phyloP scores from a whole-genome alignment of 139 green algal genomes.

The Astrephomene gubernaculifera region DNA sequence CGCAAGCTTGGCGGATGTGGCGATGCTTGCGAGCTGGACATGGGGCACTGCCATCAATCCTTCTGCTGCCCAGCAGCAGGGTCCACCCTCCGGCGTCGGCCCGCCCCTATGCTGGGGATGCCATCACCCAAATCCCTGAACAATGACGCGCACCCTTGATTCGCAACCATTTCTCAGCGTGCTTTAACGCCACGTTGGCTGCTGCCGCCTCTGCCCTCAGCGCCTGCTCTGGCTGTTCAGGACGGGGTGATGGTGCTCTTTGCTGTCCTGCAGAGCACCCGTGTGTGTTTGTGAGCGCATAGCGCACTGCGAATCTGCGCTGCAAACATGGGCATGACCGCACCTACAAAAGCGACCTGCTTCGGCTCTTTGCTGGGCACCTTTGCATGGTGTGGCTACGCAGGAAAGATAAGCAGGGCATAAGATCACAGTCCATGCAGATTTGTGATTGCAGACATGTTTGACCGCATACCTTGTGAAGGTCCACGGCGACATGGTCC shows the following conservation, averaged over 20 bases:
- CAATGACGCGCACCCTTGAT: not conserved
- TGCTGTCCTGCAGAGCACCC: no score
- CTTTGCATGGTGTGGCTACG: not conserved
- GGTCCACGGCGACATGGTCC: not conserved
- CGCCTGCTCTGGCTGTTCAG: no score
- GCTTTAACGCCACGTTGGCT: slow-evolving; percentile 3
- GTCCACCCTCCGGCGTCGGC: not conserved
- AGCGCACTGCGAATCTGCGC: no score
- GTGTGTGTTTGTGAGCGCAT: no score
- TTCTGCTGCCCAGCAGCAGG: not conserved
- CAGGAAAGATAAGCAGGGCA: not conserved
- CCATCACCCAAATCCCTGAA: not conserved
- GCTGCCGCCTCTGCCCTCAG: not conserved
- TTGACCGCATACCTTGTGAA: not conserved
- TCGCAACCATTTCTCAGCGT: slow-evolving; percentile 11
- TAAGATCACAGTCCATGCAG: not conserved
- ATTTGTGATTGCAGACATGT: slow-evolving; percentile 1
- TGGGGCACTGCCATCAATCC: not conserved
- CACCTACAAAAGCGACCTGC: not conserved
- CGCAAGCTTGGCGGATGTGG: not conserved
- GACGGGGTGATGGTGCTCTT: no score
- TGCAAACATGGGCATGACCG: not conserved
- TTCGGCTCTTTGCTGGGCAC: not conserved
- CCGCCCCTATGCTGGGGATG: not conserved
- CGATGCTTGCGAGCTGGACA: not conserved